Evolutionary conservation across 2,329 filamentous ascomycete genomes (phyloP).

Genomic region (Thermoascus crustaceus): DNA sequence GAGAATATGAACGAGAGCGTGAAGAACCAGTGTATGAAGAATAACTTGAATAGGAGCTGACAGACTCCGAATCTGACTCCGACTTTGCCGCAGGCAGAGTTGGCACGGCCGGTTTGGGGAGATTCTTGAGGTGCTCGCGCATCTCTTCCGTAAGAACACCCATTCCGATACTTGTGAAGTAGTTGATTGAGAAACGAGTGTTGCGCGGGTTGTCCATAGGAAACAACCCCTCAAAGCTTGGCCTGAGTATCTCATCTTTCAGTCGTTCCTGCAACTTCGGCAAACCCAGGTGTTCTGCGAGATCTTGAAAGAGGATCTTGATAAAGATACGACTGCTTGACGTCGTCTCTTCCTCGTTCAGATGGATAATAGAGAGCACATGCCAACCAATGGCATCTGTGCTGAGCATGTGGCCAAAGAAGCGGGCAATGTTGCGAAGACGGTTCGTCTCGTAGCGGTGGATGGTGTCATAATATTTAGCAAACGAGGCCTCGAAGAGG

Average conservation of each 20-base stretch:
- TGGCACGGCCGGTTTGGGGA: slow-evolving; percentile 74
- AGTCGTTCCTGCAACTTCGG: slow-evolving; percentile 67
- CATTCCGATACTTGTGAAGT: slow-evolving; percentile 97
- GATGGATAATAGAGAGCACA: slow-evolving; percentile 69
- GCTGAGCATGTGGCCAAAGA: slow-evolving; percentile 86
- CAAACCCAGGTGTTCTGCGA: slow-evolving; percentile 80
- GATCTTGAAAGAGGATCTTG: slow-evolving; percentile 93
- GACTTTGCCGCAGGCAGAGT: slow-evolving; percentile 51
- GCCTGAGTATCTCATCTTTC: slow-evolving; percentile 67
- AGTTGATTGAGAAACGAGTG: slow-evolving; percentile 96
- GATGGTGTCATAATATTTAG: slow-evolving; percentile 93
- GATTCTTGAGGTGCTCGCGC: slow-evolving; percentile 81
- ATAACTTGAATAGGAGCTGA: slow-evolving; percentile 63
- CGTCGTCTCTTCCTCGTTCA: slow-evolving; percentile 96
- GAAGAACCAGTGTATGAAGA: slow-evolving; percentile 55
- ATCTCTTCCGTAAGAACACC: slow-evolving; percentile 89
- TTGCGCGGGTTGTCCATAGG: slow-evolving; percentile 82
- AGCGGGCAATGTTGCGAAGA: slow-evolving; percentile 85
- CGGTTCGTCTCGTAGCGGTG: slow-evolving; percentile 95
- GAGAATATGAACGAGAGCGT: slow-evolving; percentile 38
- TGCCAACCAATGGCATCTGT: slow-evolving; percentile 91
- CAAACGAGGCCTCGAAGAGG: slow-evolving; percentile 82
- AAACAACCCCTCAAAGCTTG: slow-evolving; percentile 78
- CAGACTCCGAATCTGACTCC: slow-evolving; percentile 59
- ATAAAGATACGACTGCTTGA: slow-evolving; percentile 96